Evolutionary conservation across 2,329 filamentous ascomycete genomes (phyloP), one percentile per base, ranked within the genome.

Genomic region (Chaetomium olivaceum): DNA sequence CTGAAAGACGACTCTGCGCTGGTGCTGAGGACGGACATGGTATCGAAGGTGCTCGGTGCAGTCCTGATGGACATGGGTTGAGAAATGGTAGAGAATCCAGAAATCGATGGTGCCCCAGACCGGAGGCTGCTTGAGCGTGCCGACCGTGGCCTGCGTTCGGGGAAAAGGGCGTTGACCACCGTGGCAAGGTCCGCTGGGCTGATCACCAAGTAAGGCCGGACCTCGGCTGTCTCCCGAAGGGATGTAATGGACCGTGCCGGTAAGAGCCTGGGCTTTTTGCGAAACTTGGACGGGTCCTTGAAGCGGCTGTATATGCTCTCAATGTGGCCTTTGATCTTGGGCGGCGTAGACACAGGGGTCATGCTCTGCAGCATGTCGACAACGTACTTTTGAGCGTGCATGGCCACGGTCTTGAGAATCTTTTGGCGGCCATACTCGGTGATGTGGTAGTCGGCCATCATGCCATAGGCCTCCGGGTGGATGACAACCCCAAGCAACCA

Each of bases 381-480:
- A 14, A 94, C 91, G 69, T 91, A 85, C 73, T 91, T 89, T 74
- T 93, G 90, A 58, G 91, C 90, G 68, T 90, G 88, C 75, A 91
- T 87, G 63, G 91, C 92, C 64, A 97, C 89, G 75, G 94, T 90
- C 73, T 89, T 89, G 63, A 91, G 80, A 64, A 91, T 90, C 76
- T 89, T 93, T 73, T 96, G 91, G 52, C 95, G 87, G 51, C 92
- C 93, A 77, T 94, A 92, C 71, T 96, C 92, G 58, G 91, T 93
- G 72, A 98, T 92, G 79, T 97, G 92, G 76, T 96, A 94, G 73
- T 96, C 92, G 64, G 92, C 86, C 81, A 98, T 89, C 80, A 91
- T 87, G 62, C 87, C 86, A 71, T 87, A 84, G 61, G 84, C 93
- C 84, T 99, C 95, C 12, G 95, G 95, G 73, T 95, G 91, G 57